phyloP scores from a whole-genome alignment of 129 eudicot species.

The Arctium minus region DNA sequence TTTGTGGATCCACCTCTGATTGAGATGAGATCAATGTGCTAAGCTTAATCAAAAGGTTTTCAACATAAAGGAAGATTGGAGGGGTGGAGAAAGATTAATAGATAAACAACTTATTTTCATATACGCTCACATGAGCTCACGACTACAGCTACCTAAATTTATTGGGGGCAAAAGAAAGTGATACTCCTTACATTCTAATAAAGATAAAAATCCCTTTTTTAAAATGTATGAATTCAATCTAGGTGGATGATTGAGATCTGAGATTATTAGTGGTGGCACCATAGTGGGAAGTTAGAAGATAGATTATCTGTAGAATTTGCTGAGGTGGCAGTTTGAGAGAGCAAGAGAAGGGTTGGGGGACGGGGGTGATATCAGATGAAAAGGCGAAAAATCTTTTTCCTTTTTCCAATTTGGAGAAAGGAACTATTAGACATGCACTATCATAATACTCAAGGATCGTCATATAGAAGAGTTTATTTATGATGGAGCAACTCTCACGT shows the following conservation, averaged over 20 bases:
- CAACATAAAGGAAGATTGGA: too few relatives aligned
- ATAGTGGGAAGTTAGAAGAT: not conserved
- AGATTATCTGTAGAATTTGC: too few relatives aligned
- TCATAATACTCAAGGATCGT: not conserved
- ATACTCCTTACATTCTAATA: not conserved
- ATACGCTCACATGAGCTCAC: too few relatives aligned
- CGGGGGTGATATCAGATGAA: not conserved
- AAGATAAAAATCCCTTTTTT: not conserved
- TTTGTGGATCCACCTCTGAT: too few relatives aligned
- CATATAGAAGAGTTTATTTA: not conserved
- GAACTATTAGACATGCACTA: not conserved
- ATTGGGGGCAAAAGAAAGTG: not conserved
- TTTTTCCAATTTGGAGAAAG: not conserved
- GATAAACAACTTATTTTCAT: too few relatives aligned
- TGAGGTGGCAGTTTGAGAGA: too few relatives aligned
- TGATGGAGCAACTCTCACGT: slow-evolving; percentile 22
- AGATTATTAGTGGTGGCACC: not conserved
- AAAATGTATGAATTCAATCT: not conserved
- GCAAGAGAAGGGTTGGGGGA: too few relatives aligned
- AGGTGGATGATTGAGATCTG: not conserved
- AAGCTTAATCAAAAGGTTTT: too few relatives aligned
- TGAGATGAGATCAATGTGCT: too few relatives aligned
- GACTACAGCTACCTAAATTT: too few relatives aligned
- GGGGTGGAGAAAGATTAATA: too few relatives aligned
- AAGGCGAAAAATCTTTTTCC: not conserved